Percentiles rank a stretch among this genome's conserved stretches.
Conservation (phyloP, 2,329 filamentous ascomycete species). For the Talaromyces sp. region DNA sequence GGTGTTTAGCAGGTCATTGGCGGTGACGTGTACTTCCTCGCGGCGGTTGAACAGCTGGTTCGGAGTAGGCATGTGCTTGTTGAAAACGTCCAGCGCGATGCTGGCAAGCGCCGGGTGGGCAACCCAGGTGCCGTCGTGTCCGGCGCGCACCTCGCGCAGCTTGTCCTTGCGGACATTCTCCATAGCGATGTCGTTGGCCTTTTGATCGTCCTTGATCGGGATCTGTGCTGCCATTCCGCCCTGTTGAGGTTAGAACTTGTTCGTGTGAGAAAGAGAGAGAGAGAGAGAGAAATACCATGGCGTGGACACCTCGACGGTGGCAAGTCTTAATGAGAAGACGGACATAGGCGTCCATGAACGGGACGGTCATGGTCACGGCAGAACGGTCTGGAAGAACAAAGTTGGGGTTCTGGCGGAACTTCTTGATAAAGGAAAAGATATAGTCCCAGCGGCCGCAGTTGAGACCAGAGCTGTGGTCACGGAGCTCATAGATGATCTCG, state of each 20-base stretch:
- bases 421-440: constrained; percentile 99
- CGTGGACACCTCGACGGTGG: constrained; percentile 93
- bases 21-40: constrained; percentile 80
- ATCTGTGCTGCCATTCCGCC: constrained; percentile 98
- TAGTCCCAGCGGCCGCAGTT: constrained; percentile 99
- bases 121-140: constrained; percentile 97
- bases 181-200: constrained; percentile 92
- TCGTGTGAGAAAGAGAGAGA: not conserved
- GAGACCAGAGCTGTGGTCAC: constrained; percentile 90
- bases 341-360: constrained; percentile 97
- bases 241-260: constrained; percentile 16
- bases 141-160: constrained; percentile 88
- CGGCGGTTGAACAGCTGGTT: constrained; percentile 92
- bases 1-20: constrained; percentile 95
- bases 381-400: constrained; percentile 92
- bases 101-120: constrained; percentile 87
- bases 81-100: constrained; percentile 91
- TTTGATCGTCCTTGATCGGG: constrained; percentile 91
- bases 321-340: constrained; percentile 98
- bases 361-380: constrained; percentile 92
- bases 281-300: constrained; percentile 58
- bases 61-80: constrained; percentile 96
- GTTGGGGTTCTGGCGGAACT: constrained; percentile 90
- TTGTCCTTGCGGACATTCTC: constrained; percentile 90
- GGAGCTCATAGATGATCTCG: constrained; percentile 98